Evolutionary conservation across 2,329 filamentous ascomycete genomes (phyloP).

Genomic region (Pseudodiploospora longispora): DNA sequence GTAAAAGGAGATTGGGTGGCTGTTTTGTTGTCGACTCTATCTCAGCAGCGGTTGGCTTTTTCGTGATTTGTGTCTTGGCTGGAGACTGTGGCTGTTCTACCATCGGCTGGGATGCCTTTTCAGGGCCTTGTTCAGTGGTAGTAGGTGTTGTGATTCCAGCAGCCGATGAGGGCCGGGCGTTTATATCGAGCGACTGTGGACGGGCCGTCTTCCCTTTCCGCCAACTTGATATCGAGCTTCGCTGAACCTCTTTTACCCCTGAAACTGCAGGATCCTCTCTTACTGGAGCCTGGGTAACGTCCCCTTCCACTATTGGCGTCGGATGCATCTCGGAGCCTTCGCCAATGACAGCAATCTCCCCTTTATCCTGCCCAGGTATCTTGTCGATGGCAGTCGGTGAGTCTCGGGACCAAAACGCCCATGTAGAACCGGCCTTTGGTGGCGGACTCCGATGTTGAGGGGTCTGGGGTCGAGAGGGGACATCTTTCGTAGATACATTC

Average conservation of each 20-base stretch:
- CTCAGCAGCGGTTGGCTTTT: conserved; percentile 14
- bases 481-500: conserved; percentile 37
- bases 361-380: conserved; percentile 30
- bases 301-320: conserved; percentile 35
- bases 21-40: conserved; percentile 25
- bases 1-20: conserved; percentile 57
- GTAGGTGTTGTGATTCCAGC: conserved; percentile 4
- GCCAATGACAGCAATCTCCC: conserved; percentile 49
- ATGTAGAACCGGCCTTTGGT: conserved; percentile 56
- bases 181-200: conserved; percentile 40
- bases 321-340: conserved; percentile 50
- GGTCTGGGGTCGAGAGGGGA: conserved; percentile 23
- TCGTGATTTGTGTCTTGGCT: conserved; percentile 16
- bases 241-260: conserved; percentile 23
- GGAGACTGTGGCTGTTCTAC: conserved; percentile 5
- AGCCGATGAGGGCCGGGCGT: conserved; percentile 25
- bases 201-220: conserved; percentile 37
- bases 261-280: conserved; percentile 25
- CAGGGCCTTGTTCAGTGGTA: conserved; percentile 1
- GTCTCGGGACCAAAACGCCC: conserved; percentile 74
- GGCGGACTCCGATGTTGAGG: conserved; percentile 23
- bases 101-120: neutral
- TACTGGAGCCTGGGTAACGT: conserved; percentile 28
- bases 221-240: conserved; percentile 23
- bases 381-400: conserved; percentile 29